Conservation (phyloP, 305 asterid species). For the Ilex paraguariensis region DNA sequence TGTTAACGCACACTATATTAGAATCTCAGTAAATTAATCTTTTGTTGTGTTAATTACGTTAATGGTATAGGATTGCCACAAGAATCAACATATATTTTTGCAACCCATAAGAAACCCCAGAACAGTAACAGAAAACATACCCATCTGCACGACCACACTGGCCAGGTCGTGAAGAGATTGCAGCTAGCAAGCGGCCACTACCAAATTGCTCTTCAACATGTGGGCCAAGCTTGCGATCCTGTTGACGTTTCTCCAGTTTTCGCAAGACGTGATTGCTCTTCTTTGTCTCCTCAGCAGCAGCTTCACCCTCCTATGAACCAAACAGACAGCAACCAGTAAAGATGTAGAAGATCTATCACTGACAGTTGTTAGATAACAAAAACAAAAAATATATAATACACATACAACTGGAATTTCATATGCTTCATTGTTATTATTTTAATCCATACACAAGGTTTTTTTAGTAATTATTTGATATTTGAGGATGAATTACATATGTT, state of each 20-base stretch:
- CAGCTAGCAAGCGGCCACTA: conserved; percentile 34
- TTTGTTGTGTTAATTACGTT: too few relatives aligned
- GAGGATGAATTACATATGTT: background rate
- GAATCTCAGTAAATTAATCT: too few relatives aligned
- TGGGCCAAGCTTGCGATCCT: conserved; percentile 33
- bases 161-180: conserved; percentile 47
- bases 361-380: too few relatives aligned
- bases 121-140: conserved; percentile 7
- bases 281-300: conserved; percentile 31
- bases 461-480: too few relatives aligned
- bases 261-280: conserved; percentile 42
- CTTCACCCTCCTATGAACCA: conserved; percentile 30
- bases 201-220: conserved; percentile 45
- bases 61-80: too few relatives aligned
- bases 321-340: background rate
- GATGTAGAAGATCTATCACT: background rate
- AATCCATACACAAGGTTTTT: too few relatives aligned
- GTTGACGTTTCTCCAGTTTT: conserved; percentile 37
- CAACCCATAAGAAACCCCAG: too few relatives aligned
- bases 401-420: too few relatives aligned
- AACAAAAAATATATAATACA: too few relatives aligned
- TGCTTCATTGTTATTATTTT: too few relatives aligned
- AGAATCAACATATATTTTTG: too few relatives aligned
- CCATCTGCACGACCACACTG: conserved; percentile 51
- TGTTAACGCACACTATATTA: too few relatives aligned